Conservation (phyloP, 2,329 filamentous ascomycete species). For the Setomelanomma holmii region DNA sequence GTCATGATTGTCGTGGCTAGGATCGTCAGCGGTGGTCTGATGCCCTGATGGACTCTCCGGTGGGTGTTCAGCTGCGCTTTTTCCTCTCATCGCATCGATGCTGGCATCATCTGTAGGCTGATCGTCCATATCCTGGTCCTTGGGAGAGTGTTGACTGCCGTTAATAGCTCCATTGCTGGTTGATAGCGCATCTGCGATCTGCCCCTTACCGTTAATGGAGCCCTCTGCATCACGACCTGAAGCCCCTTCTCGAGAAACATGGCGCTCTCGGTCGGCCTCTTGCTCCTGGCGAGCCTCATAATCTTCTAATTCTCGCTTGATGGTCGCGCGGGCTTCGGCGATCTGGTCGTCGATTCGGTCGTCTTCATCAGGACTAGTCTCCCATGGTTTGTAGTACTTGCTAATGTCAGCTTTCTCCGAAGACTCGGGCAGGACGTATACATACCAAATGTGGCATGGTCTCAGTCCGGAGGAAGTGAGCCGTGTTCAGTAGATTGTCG, state of each 20-base stretch:
- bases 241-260: constrained; percentile 14
- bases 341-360: constrained; percentile 74
- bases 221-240: constrained; percentile 22
- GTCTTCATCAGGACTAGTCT: constrained; percentile 73
- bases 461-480: constrained; percentile 75
- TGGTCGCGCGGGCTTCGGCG: constrained; percentile 66
- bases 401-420: constrained; percentile 32
- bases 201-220: constrained; percentile 32
- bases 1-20: constrained; percentile 62
- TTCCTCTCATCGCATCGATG: constrained; percentile 25
- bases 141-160: constrained; percentile 25
- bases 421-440: constrained; percentile 16
- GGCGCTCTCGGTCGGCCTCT: constrained; percentile 30
- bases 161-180: constrained; percentile 35
- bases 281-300: constrained; percentile 59
- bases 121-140: constrained; percentile 33
- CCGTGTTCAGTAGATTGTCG: constrained; percentile 72
- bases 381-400: constrained; percentile 88
- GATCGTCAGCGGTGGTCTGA: constrained; percentile 42
- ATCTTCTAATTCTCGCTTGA: constrained; percentile 70
- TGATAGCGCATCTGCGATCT: constrained; percentile 27
- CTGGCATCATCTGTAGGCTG: constrained; percentile 27
- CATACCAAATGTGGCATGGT: constrained; percentile 77
- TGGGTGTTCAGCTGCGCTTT: constrained; percentile 20
- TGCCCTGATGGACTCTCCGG: constrained; percentile 27